These are phyloP conservation scores for Eustoma russellianum DNA, from an alignment of 257 asterid genomes.

Conservation along the genomic window DNA sequence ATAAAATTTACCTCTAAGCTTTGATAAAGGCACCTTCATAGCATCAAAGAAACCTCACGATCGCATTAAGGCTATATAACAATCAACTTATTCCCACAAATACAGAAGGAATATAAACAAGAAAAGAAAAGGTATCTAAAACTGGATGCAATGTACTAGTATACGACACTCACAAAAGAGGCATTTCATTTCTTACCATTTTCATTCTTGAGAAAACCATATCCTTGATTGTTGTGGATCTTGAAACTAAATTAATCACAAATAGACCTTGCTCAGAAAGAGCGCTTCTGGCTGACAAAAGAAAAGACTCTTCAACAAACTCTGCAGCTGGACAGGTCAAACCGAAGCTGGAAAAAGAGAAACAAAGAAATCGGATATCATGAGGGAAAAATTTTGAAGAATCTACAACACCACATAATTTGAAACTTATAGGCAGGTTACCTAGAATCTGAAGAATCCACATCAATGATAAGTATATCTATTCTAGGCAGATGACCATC, in stretches of 20 bases:
- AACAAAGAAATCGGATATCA: slow-evolving; percentile 1
- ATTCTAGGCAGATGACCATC: slow-evolving; percentile 26
- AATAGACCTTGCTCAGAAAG: slow-evolving; percentile 79
- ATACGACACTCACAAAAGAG: no score
- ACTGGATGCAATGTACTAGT: no score
- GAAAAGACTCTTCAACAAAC: slow-evolving; percentile 76
- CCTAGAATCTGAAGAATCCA: slow-evolving; percentile 87
- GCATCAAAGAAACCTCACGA: no score
- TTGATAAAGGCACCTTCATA: no score
- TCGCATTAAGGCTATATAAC: no score
- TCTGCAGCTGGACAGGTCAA: slow-evolving; percentile 78
- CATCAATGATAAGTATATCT: slow-evolving; percentile 78
- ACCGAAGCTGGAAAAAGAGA: slow-evolving; percentile 57
- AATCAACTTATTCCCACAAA: no score
- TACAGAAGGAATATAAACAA: no score
- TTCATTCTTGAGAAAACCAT: slow-evolving; percentile 52
- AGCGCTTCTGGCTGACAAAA: slow-evolving; percentile 40
- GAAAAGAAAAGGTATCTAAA: no score
- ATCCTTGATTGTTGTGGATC: slow-evolving; percentile 59
- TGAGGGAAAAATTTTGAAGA: neutral
- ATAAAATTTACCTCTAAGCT: no score
- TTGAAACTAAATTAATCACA: slow-evolving; percentile 73
- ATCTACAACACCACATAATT: no score
- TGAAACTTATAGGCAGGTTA: slow-evolving; percentile 12
- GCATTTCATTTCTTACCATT: slow-evolving; percentile 35